Percentiles rank a stretch among this genome's conserved stretches.
Evolutionary conservation across 257 asterid species (phyloP).

Genomic region (Schizonepeta tenuifolia): DNA sequence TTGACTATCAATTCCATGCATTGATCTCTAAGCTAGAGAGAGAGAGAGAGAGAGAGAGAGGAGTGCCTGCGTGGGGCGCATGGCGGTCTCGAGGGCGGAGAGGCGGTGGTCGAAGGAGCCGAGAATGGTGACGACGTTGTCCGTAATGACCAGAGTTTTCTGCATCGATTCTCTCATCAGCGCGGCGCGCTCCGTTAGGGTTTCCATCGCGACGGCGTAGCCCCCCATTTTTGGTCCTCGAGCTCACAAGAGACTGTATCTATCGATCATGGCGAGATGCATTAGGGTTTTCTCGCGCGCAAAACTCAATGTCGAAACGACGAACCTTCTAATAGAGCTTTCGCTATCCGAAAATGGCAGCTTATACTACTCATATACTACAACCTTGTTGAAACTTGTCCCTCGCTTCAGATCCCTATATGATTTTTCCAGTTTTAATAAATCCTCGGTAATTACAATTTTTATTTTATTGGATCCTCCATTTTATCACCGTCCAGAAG

Average conservation of each 20-base stretch:
- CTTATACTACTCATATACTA: no score
- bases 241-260: neutral
- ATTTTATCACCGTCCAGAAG: no score
- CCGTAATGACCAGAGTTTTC: constrained; percentile 79
- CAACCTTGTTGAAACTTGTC: no score
- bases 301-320: constrained; percentile 7
- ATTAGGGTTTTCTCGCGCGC: constrained; percentile 25
- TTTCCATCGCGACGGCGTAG: constrained; percentile 60
- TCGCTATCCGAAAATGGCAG: neutral
- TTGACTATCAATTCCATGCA: constrained; percentile 33
- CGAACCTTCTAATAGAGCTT: constrained; percentile 18
- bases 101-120: constrained; percentile 97
- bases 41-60: no score
- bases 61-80: constrained; percentile 98
- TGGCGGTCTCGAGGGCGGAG: constrained; percentile 98
- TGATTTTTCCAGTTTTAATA: no score
- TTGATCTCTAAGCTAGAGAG: neutral
- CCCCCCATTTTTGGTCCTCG: constrained; percentile 43
- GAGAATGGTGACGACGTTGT: constrained; percentile 78
- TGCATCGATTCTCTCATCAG: constrained; percentile 82
- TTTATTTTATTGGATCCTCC: no score
- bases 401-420: no score
- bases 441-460: no score
- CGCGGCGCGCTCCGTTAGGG: constrained; percentile 71
- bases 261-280: constrained; percentile 23